phyloP scores from a whole-genome alignment of 495 filamentous ascomycete species.

The Oidiodendron maius region DNA sequence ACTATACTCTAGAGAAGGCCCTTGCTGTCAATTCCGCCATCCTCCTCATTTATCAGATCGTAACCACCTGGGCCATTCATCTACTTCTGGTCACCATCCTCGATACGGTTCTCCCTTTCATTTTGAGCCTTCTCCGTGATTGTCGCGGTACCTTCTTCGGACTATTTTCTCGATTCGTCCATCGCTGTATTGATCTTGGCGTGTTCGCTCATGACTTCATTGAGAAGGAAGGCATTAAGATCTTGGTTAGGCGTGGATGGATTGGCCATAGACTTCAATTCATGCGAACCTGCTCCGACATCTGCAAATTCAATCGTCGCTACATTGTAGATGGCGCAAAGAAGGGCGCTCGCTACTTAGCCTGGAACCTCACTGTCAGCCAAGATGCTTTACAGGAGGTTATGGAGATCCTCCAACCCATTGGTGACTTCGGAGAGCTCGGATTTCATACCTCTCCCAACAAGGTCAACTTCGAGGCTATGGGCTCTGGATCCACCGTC shows the following conservation, averaged over 20 bases:
- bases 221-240: too few species aligned
- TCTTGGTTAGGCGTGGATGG: too few species aligned
- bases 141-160: too few species aligned
- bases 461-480: conserved; percentile 10
- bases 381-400: conserved; percentile 12
- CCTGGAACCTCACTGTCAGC: conserved; percentile 12
- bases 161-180: not conserved
- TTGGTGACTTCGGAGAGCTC: conserved; percentile 17
- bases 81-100: not conserved
- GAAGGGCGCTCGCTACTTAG: conserved; percentile 1
- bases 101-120: not conserved
- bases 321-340: too few species aligned
- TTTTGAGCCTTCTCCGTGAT: not conserved
- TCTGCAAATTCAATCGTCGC: too few species aligned
- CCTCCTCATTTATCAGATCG: not conserved
- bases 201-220: not conserved
- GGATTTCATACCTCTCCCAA: conserved; percentile 13
- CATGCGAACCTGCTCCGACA: too few species aligned
- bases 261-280: too few species aligned
- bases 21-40: not conserved
- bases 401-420: conserved; percentile 14
- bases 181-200: not conserved
- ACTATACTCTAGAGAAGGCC: too few species aligned
- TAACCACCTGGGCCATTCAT: not conserved
- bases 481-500: conserved; percentile 11